phyloP scores from a whole-genome alignment of 2,329 filamentous ascomycete genomes.

The Stromatinia cepivora region DNA sequence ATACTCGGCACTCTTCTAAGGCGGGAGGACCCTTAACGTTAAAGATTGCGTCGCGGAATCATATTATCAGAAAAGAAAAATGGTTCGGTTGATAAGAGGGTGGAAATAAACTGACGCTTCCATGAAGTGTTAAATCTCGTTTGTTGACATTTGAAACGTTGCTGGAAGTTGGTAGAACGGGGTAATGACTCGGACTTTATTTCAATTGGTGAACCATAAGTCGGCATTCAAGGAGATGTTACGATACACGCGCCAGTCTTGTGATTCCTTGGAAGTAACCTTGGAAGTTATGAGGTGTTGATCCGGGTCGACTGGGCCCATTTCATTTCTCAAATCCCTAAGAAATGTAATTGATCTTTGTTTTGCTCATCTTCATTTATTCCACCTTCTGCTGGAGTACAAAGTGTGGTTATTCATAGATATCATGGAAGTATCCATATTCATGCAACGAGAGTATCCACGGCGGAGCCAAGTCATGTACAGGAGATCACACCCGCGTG shows the following conservation, averaged over 20 bases:
- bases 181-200: not conserved
- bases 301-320: not conserved
- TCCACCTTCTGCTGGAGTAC: not conserved
- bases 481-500: slow-evolving; percentile 11
- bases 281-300: not conserved
- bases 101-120: not conserved
- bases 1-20: slow-evolving; percentile 6
- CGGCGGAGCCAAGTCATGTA: slow-evolving; percentile 12
- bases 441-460: slow-evolving; percentile 10
- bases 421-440: slow-evolving; percentile 13
- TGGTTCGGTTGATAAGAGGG: slow-evolving; percentile 1
- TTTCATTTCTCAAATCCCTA: not conserved
- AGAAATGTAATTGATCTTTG: too few relatives aligned
- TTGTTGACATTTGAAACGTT: slow-evolving; percentile 10
- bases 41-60: not conserved
- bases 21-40: slow-evolving; percentile 13
- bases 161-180: not conserved
- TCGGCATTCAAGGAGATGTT: not conserved
- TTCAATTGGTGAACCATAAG: slow-evolving; percentile 5
- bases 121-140: slow-evolving; percentile 7
- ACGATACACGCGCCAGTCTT: slow-evolving; percentile 3
- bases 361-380: not conserved
- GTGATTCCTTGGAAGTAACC: slow-evolving; percentile 15
- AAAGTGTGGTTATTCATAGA: not conserved
- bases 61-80: not conserved